phyloP scores from a whole-genome alignment of 140 eudicot genomes.

The Oenanthe javanica region DNA sequence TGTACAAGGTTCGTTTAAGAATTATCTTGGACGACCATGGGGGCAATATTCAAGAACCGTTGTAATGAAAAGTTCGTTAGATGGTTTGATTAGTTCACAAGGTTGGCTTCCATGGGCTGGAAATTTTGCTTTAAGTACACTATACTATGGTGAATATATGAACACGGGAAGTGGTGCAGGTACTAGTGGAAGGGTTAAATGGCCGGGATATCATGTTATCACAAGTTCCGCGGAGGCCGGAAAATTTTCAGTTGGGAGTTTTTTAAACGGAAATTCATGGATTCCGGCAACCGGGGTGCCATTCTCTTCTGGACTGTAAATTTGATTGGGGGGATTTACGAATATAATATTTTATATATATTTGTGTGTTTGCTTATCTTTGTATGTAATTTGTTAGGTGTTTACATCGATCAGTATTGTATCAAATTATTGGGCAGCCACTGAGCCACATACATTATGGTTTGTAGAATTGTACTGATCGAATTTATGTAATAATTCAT shows the following conservation, averaged over 20 bases:
- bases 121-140: constrained; percentile 34
- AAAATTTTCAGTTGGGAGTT: constrained; percentile 54
- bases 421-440: not conserved
- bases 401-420: not conserved
- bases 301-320: constrained; percentile 51
- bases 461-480: not conserved
- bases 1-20: constrained; percentile 31
- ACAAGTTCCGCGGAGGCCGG: constrained; percentile 40
- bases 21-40: constrained; percentile 78
- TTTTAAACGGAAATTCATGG: constrained; percentile 70
- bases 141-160: constrained; percentile 72
- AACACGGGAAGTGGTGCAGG: constrained; percentile 62
- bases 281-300: constrained; percentile 57
- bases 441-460: too few relatives aligned
- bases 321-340: too few relatives aligned
- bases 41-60: constrained; percentile 56
- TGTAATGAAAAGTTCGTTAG: constrained; percentile 41
- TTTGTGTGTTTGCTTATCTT: not conserved
- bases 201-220: constrained; percentile 62
- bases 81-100: constrained; percentile 30
- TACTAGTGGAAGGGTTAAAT: constrained; percentile 55
- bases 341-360: not conserved
- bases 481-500: too few relatives aligned
- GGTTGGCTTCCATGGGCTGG: constrained; percentile 80
- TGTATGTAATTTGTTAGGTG: not conserved